Evolutionary conservation across 2,329 filamentous ascomycete species (phyloP), one percentile per base, ranked within the genome.

Genomic region (Dothideomycetes sp.): DNA sequence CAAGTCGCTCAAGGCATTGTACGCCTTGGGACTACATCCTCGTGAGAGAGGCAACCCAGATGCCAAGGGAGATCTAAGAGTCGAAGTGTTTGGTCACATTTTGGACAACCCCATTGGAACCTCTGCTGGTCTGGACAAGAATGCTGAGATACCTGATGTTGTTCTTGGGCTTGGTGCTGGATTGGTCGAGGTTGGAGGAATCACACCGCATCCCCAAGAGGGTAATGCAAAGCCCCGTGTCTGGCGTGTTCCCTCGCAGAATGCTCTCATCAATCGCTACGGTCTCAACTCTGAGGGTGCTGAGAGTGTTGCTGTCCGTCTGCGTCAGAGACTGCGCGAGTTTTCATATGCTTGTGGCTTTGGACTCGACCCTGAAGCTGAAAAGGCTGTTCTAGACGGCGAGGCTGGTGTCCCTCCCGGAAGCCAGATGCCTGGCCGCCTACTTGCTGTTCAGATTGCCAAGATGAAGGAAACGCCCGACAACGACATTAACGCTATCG

Each of bases 381-480:
- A 93, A 63, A 65, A 72, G 30, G 71, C 77, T 10, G 80, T 98
- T 1, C 67, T 96, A 25, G 72, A 91, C 51, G 87, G 86, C 16
- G 74, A 79, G 42, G 83, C 79, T 30, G 54, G 76, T 25, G 85
- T 94, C 1, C 85, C 86, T 1, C 80, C 87, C 0, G 85, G 91
- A n/a, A 85, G 83, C 61, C 67, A 98, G 52, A 65, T 69, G 11
- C 68, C 78, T 0, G 89, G 88, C 11, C 78, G 82, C 45, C 66
- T 95, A 44, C 70, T 98, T 46, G 82, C 85, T 12, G 87, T 98
- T 13, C 91, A 98, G 64, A 78, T 96, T 29, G 88, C 89, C 37
- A 98, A 98, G 77, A 96, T 96, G 67, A 96, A 95, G 69, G 71
- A 76, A 33, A 98, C 91, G 1, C 78, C 86, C 15, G 88, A 93